Base-by-base conservation (phyloP, 495 filamentous ascomycete species). In the Penicillium mononematosum region DNA sequence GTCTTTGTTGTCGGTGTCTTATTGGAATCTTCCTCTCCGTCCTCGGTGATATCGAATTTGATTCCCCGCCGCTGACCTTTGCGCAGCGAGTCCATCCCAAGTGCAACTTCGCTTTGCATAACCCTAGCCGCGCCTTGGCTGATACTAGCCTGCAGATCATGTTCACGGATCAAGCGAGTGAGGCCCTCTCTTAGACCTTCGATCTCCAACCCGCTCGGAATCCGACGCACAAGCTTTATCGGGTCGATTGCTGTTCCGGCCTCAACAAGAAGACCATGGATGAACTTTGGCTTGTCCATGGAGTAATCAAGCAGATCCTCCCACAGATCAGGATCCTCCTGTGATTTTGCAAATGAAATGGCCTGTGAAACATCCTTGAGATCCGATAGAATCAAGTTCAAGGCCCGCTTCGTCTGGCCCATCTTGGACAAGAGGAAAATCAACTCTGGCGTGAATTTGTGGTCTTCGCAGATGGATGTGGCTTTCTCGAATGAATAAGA, bases 221-320 rank as follows among this genome's bases (percentile, higher is more conserved):
- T 98, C 0, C 92, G 85, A 11, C 89, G 81, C 7, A 98, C 91
- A 7, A 98, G 82, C 9, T 86, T 88, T 56, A 96, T 88, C 0
- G 93, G 93, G 62, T 96, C 85, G 50, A 98, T 92, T 4, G 90
- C 83, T 4, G 92, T 96, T 12, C 95, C 94, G 5, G 95, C 92
- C 71, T 97, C 91, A 59, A 96, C 90, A 2, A 98, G 83, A 8
- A 98, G 76, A 3, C 89, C 95, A 17, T 90, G 86, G 55, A 98
- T 96, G 75, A 98, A 98, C 14, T 82, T 82, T 0, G 94, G 94
- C 61, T 96, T 96, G 70, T 96, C 90, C 95, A 98, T 98, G 22
- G 85, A 88, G 75, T 97, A 97, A 56, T 92, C 83, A 20, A 98
- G 84, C 10, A 98, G 81, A 64, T 98, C 94, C 59, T 96, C 87